Base-by-base conservation (phyloP, 371 early-diverging fungal genomes). In the Mortierella sp. region DNA sequence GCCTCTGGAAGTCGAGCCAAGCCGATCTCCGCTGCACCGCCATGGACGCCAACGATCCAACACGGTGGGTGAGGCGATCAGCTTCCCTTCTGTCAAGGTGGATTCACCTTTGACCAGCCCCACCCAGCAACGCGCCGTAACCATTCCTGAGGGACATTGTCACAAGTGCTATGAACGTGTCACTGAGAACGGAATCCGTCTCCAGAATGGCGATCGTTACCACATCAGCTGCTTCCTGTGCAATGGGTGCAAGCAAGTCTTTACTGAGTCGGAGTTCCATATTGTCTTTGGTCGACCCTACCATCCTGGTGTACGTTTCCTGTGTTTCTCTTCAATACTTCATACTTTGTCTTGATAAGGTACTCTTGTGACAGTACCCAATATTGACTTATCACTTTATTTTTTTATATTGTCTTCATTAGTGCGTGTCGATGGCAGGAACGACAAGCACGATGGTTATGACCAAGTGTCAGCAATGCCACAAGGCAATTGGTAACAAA, bases 161-260 rank as follows among this genome's bases (percentile, higher is more conserved):
- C 83, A 89, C 88, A 83, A 92, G 75, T 93, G 93, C 72, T 74
- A 82, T 9, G 89, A 85, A 24, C 79, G 73, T 34, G 87, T 92
- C 16, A 80, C 84, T 0, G 93, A 91, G 54, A 91, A 89, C 13
- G 88, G 91, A 31, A 90, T 92, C 80, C 89, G 90, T 68, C 81
- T 92, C 11, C 90, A 93, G 52, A 91, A 90, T 70, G 92, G 92
- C 31, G 91, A 91, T 74, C 84, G 88, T 77, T 94, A 92, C 75
- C 96, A 95, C 80, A 92, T 93, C n/a, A 87, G 90, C 13, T 95
- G 96, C 80, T 93, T 95, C 72, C 88, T 91, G 0, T 95, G 96
- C 70, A 88, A 92, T 19, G 94, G 92, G 28, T 95, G 96, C 80
- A 88, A 88, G 26, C 89, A 88, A 57, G 89, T 91, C 38, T 95